phyloP scores from a whole-genome alignment of 371 early-diverging fungal genomes.

The Nematocida ironsii region DNA sequence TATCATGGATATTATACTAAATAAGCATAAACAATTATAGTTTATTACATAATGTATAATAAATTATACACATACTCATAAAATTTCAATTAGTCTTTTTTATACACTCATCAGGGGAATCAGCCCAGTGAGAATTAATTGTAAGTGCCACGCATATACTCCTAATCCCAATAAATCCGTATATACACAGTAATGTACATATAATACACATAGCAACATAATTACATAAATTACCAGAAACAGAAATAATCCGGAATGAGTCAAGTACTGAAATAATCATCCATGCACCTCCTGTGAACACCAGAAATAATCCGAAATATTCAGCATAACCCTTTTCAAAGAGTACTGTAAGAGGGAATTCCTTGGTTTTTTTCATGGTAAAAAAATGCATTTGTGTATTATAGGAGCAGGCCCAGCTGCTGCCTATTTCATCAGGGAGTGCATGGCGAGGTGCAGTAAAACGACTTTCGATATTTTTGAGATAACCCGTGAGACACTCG shows the following conservation, averaged over 20 bases:
- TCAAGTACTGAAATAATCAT: constrained; percentile 8
- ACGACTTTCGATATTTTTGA: constrained; percentile 79
- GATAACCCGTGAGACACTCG: constrained; percentile 77
- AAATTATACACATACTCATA: not conserved
- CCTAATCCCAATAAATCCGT: not conserved
- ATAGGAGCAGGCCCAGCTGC: constrained; percentile 84
- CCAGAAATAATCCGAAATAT: constrained; percentile 27
- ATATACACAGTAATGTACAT: constrained; percentile 1
- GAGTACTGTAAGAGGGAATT: constrained; percentile 2
- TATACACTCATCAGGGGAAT: too few relatives aligned
- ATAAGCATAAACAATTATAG: too few relatives aligned
- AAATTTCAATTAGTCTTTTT: not conserved
- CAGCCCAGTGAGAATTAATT: not conserved
- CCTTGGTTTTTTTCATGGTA: constrained; percentile 29
- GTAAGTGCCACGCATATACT: not conserved
- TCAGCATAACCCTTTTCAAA: constrained; percentile 39
- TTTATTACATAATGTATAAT: not conserved
- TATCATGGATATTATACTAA: too few relatives aligned
- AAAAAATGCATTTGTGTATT: constrained; percentile 69
- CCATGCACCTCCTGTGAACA: constrained; percentile 26
- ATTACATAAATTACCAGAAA: not conserved
- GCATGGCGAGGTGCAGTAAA: constrained; percentile 70
- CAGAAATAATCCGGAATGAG: not conserved
- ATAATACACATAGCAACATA: constrained; percentile 23
- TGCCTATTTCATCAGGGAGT: constrained; percentile 80